These are phyloP conservation scores for Aspergillus carlsbadensis DNA, from an alignment of 495 filamentous ascomycete genomes.

Conservation along the genomic window DNA sequence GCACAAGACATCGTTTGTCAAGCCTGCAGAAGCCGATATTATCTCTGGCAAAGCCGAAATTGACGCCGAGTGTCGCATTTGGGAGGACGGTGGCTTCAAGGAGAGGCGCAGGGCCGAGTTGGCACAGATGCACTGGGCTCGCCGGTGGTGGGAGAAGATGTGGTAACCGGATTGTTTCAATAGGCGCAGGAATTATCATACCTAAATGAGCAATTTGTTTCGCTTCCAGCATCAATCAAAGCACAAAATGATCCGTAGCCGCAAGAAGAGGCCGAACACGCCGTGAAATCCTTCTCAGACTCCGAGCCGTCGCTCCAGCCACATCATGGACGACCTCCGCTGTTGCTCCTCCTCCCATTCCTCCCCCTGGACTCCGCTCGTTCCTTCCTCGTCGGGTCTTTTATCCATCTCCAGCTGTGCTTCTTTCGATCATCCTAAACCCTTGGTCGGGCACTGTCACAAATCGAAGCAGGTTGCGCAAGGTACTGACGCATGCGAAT, in stretches of 20 bases:
- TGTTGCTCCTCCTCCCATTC: neutral
- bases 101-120: conserved; percentile 29
- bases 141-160: conserved; percentile 32
- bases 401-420: neutral
- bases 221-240: too few species aligned
- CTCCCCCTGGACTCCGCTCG: neutral
- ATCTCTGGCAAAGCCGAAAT: conserved; percentile 31
- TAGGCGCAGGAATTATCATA: neutral
- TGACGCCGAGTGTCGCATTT: conserved; percentile 34
- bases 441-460: conserved; percentile 41
- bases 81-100: conserved; percentile 29
- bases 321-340: neutral
- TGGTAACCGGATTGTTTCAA: conserved; percentile 19
- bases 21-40: conserved; percentile 26
- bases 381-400: neutral
- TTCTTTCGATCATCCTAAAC: conserved; percentile 57
- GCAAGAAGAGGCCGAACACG: conserved; percentile 6
- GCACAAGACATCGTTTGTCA: conserved; percentile 29
- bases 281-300: conserved; percentile 9
- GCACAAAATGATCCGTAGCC: conserved; percentile 4
- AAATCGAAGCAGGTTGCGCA: conserved; percentile 58
- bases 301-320: neutral
- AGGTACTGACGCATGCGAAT: conserved; percentile 59
- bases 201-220: neutral
- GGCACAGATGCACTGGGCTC: conserved; percentile 23